Conservation (phyloP, 495 filamentous ascomycete genomes). For the Penicillium chermesinum region DNA sequence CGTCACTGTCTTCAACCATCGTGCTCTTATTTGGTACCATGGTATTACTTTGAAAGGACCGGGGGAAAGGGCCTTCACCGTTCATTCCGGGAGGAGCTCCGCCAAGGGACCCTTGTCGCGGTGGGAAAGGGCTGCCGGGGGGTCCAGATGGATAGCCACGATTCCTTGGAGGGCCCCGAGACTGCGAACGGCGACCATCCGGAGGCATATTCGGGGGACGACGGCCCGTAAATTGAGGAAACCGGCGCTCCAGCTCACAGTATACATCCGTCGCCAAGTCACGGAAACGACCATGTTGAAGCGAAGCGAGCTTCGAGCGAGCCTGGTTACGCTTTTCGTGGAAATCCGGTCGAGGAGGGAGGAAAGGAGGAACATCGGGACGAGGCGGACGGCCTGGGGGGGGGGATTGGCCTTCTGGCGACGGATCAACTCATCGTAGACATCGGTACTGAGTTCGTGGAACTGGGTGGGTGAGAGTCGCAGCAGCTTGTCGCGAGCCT, state of each 20-base stretch:
- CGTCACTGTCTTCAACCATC: constrained; percentile 95
- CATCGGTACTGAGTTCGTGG: constrained; percentile 93
- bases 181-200: constrained; percentile 36
- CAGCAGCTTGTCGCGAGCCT: constrained; percentile 87
- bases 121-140: constrained; percentile 38
- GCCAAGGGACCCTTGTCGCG: constrained; percentile 43
- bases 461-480: constrained; percentile 88
- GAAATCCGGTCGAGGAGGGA: constrained; percentile 79
- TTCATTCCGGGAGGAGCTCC: constrained; percentile 38
- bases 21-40: constrained; percentile 97
- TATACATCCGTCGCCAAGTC: constrained; percentile 95
- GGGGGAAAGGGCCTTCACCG: constrained; percentile 63
- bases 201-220: constrained; percentile 42
- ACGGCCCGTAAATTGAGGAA: constrained; percentile 71
- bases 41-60: constrained; percentile 91
- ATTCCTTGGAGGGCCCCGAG: constrained; percentile 35
- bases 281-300: constrained; percentile 76
- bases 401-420: constrained; percentile 63
- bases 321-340: constrained; percentile 97
- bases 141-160: constrained; percentile 40
- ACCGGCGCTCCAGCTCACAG: constrained; percentile 85
- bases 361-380: constrained; percentile 56
- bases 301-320: constrained; percentile 83
- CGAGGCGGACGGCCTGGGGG: constrained; percentile 49
- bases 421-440: constrained; percentile 90